Base-by-base conservation (phyloP, 441 rosid genomes). In the Croton laevigatus region DNA sequence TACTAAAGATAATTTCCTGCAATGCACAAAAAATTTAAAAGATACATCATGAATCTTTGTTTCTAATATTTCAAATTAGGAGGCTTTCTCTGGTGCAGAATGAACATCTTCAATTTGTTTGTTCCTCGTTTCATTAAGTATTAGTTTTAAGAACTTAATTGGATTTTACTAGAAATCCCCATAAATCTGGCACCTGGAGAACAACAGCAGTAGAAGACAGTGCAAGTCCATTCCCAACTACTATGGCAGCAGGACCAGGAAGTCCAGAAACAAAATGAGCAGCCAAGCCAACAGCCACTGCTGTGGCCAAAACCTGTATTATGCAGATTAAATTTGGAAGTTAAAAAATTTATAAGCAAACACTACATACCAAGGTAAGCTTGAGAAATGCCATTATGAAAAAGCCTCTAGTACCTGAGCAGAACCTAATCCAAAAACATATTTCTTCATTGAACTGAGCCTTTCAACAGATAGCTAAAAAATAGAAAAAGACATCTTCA, bases 391-490 rank as follows among this genome's bases (percentile, higher is more conserved):
- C 54, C n/a, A 38, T 22, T 38, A 71, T 37, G 44, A 66, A 53
- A 64, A 69, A 69, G 23, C 77, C 59, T 57, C 58, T 75, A 66
- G 84, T 76, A 93, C 98, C 98, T 95, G 99, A 71, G 96, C 89
- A 42, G 99, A 84, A 76, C 99, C 99, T 74, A 95, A 79, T 74
- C 98, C 98, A 72, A 95, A 95, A 71, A 95, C 99, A 81, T 95
- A 95, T 78, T 91, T 95, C 94, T 95, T 95, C 99, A 95, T 95
- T 81, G 98, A 91, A 78, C 96, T 95, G 74, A 95, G 90, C 81
- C 99, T 89, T 85, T 94, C 98, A 81, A 94, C 99, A 73, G 99
- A 94, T 48, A 94, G 96, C 99, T 92, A 72, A 80, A 75, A 17
- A 27, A 27, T 27, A 1, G 36, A 40, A 74, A 23, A 82, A 68